A percentile compares a stretch with the other conserved stretches of the same genome.
phyloP scores from a whole-genome alignment of 495 filamentous ascomycete species.

The Aspergillus asperescens region DNA sequence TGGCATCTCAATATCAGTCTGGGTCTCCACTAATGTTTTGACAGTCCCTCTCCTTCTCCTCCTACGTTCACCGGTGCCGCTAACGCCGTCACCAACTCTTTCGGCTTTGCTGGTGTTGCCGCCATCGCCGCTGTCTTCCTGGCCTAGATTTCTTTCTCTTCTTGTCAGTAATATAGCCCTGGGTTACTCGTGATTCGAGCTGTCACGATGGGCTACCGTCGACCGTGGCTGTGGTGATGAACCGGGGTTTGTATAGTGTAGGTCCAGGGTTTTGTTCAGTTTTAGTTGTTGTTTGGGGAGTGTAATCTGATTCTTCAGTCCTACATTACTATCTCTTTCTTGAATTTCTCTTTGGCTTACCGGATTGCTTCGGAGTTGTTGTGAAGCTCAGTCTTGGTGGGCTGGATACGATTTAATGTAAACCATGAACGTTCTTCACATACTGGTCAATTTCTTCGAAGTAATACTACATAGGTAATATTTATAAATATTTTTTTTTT shows the following conservation, averaged over 20 bases:
- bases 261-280: conserved; percentile 6
- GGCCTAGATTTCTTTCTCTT: conserved; percentile 41
- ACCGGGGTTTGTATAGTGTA: conserved; percentile 8
- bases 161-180: conserved; percentile 26
- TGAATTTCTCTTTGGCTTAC: conserved; percentile 30
- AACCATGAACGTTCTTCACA: conserved; percentile 40
- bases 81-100: conserved; percentile 43
- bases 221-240: conserved; percentile 11
- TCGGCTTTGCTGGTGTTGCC: conserved; percentile 45
- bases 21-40: conserved; percentile 12
- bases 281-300: conserved; percentile 22
- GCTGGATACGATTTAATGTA: conserved; percentile 47
- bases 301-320: conserved; percentile 34
- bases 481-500: conserved; percentile 16
- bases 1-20: neutral
- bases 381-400: conserved; percentile 37
- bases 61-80: conserved; percentile 46
- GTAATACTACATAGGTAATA: conserved; percentile 30
- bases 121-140: conserved; percentile 50
- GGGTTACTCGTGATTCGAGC: conserved; percentile 16
- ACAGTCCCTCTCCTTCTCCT: conserved; percentile 29
- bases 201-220: conserved; percentile 11
- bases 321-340: conserved; percentile 29
- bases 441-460: conserved; percentile 18
- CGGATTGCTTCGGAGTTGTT: conserved; percentile 38